Base-by-base conservation (phyloP, 306 rosid genomes). In the Notholithocarpus densiflorus region DNA sequence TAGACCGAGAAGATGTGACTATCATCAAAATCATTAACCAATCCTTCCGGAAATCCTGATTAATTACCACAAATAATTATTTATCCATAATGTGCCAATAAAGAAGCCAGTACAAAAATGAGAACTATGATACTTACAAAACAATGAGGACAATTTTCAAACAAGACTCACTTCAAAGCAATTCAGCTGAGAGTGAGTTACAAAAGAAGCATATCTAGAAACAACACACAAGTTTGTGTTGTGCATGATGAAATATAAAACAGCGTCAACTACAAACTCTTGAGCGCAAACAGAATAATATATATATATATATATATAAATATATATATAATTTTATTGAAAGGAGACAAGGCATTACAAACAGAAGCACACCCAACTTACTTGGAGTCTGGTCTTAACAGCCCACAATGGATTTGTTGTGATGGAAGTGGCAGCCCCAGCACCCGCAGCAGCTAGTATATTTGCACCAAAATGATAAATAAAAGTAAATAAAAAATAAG, bases 361-460 rank as follows among this genome's bases (percentile, higher is more conserved):
- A 48, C 69, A 53, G 48, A 37, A 78, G 45, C 64, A 62, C 52
- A 26, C 26, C 34, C 56, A 81, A 90, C 91, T 87, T 82, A 94
- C 98, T 88, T 95, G 98, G 37, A 95, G 98, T 75, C 98, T 90
- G 68, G 98, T 95, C 84, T 95, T 92, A 68, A 95, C 97, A 84
- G 91, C 98, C 98, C 98, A 95, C 85, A 95, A 79, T 37, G 98
- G 98, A 86, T 95, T 95, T 60, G 93, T 92, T 64, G 94, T 73
- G 78, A 92, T 80, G 51, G 97, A 88, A 34, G 98, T 95, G 78
- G 96, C 92, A 9, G 91, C 98, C 80, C 98, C 98, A 21, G 98
- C 98, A 27, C 92, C 90, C 23, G 98, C 92, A 76, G 98, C 98
- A 75, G 92, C 98, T 29, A 89, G 75, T 90, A 95, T 86, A 80